phyloP scores from a whole-genome alignment of 2,329 filamentous ascomycete species.

The Phialophora macrospora region DNA sequence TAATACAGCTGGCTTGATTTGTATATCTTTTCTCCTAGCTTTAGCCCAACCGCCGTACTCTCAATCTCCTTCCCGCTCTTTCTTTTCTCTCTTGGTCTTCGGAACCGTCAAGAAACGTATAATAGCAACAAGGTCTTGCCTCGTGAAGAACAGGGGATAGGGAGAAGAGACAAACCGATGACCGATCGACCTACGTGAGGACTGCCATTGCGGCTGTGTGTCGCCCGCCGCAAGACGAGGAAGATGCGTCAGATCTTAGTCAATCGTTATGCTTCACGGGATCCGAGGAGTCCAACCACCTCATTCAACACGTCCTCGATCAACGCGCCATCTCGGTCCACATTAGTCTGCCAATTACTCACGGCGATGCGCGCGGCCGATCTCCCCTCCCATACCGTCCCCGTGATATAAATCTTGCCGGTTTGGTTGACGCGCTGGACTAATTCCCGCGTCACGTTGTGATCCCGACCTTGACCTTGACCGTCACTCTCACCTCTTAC shows the following conservation, averaged over 20 bases:
- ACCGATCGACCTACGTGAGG: too few species aligned
- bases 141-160: too few species aligned
- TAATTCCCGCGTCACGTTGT: constrained; percentile 49
- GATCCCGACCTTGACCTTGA: too few species aligned
- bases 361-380: constrained; percentile 83
- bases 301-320: constrained; percentile 66
- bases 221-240: too few species aligned
- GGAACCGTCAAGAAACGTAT: background rate
- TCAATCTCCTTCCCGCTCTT: background rate
- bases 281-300: constrained; percentile 42
- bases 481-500: constrained; percentile 66
- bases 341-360: constrained; percentile 79
- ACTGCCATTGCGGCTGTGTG: too few species aligned
- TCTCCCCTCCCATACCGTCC: constrained; percentile 74
- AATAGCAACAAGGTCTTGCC: background rate
- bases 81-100: background rate
- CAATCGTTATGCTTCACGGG: too few species aligned
- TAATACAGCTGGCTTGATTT: background rate
- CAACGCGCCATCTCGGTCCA: constrained; percentile 68
- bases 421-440: constrained; percentile 73
- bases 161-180: too few species aligned
- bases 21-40: background rate
- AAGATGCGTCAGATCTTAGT: too few species aligned
- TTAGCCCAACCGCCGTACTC: background rate
- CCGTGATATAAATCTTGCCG: constrained; percentile 79